A percentile compares a stretch with the other conserved stretches of the same genome.
phyloP scores from a whole-genome alignment of 371 early-diverging fungal species.

The Mucor circinelloides region DNA sequence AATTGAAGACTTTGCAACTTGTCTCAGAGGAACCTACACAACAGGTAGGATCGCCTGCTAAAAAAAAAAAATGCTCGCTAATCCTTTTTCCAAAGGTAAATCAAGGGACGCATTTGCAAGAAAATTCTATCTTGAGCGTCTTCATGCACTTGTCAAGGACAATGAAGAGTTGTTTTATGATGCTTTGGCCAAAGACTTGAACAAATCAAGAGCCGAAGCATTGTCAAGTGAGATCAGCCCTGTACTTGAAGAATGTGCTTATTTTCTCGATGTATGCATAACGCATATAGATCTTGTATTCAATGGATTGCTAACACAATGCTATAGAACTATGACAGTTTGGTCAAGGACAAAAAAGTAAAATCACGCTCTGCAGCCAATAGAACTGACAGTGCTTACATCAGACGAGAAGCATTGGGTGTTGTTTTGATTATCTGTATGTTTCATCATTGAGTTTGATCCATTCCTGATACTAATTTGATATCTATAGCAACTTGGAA shows the following conservation, averaged over 20 bases:
- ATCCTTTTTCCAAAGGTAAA: slow-evolving; percentile 1
- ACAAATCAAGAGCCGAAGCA: slow-evolving; percentile 59
- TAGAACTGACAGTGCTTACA: slow-evolving; percentile 41
- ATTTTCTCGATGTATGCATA: slow-evolving; percentile 42
- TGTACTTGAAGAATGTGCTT: slow-evolving; percentile 55
- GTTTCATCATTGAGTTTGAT: neutral
- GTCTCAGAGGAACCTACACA: slow-evolving; percentile 7
- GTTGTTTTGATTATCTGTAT: slow-evolving; percentile 61
- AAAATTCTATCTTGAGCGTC: slow-evolving; percentile 30
- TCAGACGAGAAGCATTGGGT: slow-evolving; percentile 79
- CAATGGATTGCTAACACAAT: neutral
- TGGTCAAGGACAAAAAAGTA: slow-evolving; percentile 56
- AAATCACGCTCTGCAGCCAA: slow-evolving; percentile 32
- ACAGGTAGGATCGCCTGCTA: neutral
- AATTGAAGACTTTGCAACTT: slow-evolving; percentile 12
- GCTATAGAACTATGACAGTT: slow-evolving; percentile 59
- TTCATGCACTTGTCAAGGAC: slow-evolving; percentile 67
- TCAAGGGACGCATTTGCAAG: slow-evolving; percentile 15
- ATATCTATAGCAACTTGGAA: slow-evolving; percentile 38
- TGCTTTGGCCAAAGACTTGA: slow-evolving; percentile 71
- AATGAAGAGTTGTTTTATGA: slow-evolving; percentile 63
- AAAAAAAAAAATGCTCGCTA: neutral
- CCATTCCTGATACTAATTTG: too few species aligned
- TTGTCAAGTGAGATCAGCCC: slow-evolving; percentile 67
- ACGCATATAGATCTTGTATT: slow-evolving; percentile 39